phyloP scores from a whole-genome alignment of 225 moss, liverwort and hornwort species.

The Pseudisothecium myosuroides region DNA sequence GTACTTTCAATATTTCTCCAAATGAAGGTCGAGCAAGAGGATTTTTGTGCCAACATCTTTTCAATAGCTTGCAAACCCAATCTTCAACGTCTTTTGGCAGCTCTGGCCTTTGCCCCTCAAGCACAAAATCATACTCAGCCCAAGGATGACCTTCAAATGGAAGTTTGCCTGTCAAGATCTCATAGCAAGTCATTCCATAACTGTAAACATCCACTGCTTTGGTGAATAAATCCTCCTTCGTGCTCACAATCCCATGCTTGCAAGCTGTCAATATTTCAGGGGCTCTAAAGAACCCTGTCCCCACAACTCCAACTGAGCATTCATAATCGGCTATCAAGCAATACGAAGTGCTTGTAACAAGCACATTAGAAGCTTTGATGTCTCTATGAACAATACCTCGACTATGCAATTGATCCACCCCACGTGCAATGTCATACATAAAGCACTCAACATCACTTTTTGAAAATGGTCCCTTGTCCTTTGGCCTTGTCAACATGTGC shows the following conservation, averaged over 20 bases:
- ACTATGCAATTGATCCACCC: background rate
- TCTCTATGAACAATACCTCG: background rate
- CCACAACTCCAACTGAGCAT: background rate
- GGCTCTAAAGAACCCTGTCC: background rate
- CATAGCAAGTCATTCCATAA: background rate
- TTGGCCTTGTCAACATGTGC: fast-evolving
- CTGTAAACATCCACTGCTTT: background rate
- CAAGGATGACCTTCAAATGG: background rate
- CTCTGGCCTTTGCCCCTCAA: background rate
- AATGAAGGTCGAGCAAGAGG: background rate
- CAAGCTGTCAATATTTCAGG: background rate
- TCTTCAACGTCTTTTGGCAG: background rate
- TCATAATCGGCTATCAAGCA: fast-evolving
- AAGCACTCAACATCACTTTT: fast-evolving
- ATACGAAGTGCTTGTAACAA: fast-evolving
- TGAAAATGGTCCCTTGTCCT: background rate
- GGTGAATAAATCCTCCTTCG: background rate
- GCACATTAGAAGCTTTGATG: background rate
- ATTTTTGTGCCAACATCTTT: background rate
- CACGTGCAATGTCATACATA: background rate
- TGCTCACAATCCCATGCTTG: fast-evolving
- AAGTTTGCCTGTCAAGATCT: background rate
- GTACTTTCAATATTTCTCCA: background rate
- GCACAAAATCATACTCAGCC: background rate
- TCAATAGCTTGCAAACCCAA: background rate